Evolutionary conservation across 805 yeast genomes (phyloP), one percentile per base, ranked within the genome.

Genomic region (Candida gorgasii): DNA sequence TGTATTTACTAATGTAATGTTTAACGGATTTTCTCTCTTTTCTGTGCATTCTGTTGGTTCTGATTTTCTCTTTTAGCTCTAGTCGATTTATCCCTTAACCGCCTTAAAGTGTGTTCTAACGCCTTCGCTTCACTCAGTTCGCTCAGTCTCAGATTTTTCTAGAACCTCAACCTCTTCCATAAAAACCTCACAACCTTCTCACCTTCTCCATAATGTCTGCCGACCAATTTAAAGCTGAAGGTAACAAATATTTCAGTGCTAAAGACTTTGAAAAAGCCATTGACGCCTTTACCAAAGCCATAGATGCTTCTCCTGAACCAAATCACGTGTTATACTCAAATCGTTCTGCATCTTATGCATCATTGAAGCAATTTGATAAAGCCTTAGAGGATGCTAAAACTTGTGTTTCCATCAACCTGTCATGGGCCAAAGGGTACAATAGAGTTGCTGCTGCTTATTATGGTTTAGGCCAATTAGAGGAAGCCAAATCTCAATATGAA

Each of bases 391-490:
- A 93, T 63, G 99, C 98, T 13, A 67, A 86, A 45, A 79, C 85
- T 58, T 86, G 96, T 67, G 82, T 86, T 41, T 76, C 79, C 55
- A 81, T 89, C 66, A 88, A 86, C 50, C 83, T 89, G 12, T 51
- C 84, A 2, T 93, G 98, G 98, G 89, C 97, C 16, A 93, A 93
- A 67, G 99, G 98, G 36, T 87, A 86, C 73, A 86, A 82, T 58
- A 83, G 99, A 66, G 85, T 86, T 27, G 99, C 88, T 46, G 90
- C 97, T 50, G 99, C 99, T 23, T 80, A 84, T 38, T 84, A 75
- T 56, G 99, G 99, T n/a, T 70, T 86, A 46, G 89, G 89, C 13
- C 78, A 86, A 46, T 75, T 83, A 38, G 89, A 86, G 22, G 86
- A 79, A 16, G 93, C 98, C 35, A 78, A 78, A 52, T 63, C 64